These are phyloP conservation scores for Globisporangium acanthophoron DNA, from an alignment of 352 stramenopile genomes.

Conservation along the genomic window DNA sequence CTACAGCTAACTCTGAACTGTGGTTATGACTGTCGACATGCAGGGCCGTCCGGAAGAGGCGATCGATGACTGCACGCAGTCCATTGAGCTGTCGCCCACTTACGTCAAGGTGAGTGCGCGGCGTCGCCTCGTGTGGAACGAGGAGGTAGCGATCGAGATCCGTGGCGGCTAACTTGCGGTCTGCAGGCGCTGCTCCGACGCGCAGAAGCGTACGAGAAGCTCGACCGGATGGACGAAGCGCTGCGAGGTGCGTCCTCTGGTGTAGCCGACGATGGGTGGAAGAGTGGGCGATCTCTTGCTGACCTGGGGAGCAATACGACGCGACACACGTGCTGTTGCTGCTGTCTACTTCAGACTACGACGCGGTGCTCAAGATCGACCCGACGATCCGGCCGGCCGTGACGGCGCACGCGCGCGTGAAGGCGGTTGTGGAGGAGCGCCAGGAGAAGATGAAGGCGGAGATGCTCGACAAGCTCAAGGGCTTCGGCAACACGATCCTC, in stretches of 20 bases:
- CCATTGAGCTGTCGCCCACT: conserved; percentile 91
- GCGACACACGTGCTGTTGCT: neutral
- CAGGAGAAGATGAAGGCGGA: conserved; percentile 98
- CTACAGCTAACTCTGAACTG: neutral
- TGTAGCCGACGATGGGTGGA: too few species aligned
- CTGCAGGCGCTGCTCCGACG: conserved; percentile 83
- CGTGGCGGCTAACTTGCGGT: neutral
- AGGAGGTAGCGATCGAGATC: neutral
- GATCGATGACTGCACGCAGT: conserved; percentile 92
- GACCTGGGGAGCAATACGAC: neutral
- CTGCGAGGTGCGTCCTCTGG: conserved; percentile 51
- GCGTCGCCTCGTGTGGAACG: too few species aligned
- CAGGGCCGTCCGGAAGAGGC: conserved; percentile 78
- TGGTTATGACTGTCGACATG: neutral
- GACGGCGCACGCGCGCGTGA: conserved; percentile 62
- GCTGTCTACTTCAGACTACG: conserved; percentile 41
- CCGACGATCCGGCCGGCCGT: conserved; percentile 57
- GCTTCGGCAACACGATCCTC: conserved; percentile 98
- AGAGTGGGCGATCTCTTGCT: too few species aligned
- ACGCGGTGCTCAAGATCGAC: conserved; percentile 92
- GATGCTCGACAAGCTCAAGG: conserved; percentile 97
- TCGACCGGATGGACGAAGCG: conserved; percentile 93
- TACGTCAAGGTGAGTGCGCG: conserved; percentile 90
- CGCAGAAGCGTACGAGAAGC: conserved; percentile 88
- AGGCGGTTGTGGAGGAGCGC: conserved; percentile 90